phyloP scores from a whole-genome alignment of 2,329 filamentous ascomycete species.

The Lecanicillium sp. region DNA sequence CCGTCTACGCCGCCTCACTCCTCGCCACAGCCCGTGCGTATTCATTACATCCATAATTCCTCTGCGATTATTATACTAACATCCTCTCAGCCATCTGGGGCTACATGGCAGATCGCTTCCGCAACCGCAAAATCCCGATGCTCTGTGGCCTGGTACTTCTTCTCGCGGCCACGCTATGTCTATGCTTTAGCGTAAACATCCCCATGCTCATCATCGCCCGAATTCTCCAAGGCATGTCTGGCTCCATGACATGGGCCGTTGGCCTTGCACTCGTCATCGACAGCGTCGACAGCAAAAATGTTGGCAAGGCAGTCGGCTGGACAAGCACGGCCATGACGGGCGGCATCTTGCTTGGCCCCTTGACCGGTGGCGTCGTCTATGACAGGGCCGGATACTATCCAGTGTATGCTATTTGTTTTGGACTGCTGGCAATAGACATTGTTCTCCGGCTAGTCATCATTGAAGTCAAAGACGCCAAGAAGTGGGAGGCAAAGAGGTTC shows the following conservation, averaged over 20 bases:
- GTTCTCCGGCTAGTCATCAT: constrained; percentile 22
- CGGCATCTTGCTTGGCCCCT: constrained; percentile 22
- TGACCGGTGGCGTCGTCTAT: constrained; percentile 26
- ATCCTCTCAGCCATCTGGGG: constrained; percentile 23
- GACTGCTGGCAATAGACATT: constrained; percentile 23
- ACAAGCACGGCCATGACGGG: constrained; percentile 23
- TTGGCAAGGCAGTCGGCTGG: constrained; percentile 25
- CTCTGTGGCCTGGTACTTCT: constrained; percentile 22
- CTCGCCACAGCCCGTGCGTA: constrained; percentile 22
- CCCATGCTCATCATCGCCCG: constrained; percentile 24
- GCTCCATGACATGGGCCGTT: constrained; percentile 26
- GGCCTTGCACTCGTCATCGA: constrained; percentile 27
- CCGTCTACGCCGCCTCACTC: constrained; percentile 23
- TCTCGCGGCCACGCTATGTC: constrained; percentile 20
- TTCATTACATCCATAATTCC: too few species aligned
- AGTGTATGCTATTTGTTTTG: constrained; percentile 28
- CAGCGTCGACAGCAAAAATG: constrained; percentile 20
- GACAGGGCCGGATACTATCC: constrained; percentile 23
- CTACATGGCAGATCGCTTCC: constrained; percentile 24
- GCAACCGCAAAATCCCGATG: constrained; percentile 24
- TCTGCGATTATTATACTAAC: too few species aligned
- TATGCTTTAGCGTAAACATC: constrained; percentile 22
- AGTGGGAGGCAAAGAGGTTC: constrained; percentile 15
- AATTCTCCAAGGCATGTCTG: constrained; percentile 23
- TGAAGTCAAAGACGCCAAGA: constrained; percentile 22